A percentile compares a stretch with the other conserved stretches of the same genome.
Conservation (phyloP, 495 filamentous ascomycete genomes). For the Jackrogersella minutella region DNA sequence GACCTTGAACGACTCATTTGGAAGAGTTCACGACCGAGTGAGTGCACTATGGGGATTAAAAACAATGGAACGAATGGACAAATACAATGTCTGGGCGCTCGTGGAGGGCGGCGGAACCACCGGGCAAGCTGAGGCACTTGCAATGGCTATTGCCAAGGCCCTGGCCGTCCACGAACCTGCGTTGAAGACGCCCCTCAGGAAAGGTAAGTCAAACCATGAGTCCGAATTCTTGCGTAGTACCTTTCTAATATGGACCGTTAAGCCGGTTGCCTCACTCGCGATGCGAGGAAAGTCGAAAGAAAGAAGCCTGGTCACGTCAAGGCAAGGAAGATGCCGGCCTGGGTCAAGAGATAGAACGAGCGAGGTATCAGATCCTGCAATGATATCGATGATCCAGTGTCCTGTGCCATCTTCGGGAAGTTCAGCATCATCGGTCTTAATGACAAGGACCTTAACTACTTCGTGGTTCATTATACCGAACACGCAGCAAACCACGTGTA, state of each 20-base stretch:
- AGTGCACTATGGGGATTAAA: conserved; percentile 92
- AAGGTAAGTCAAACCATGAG: conserved; percentile 69
- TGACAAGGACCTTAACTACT: background rate
- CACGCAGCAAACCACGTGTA: conserved; percentile 32
- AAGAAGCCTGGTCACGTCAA: conserved; percentile 98
- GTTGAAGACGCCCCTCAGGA: conserved; percentile 84
- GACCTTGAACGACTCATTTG: conserved; percentile 77
- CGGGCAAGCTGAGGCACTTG: conserved; percentile 94
- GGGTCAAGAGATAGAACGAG: conserved; percentile 82
- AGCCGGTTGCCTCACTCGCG: conserved; percentile 93
- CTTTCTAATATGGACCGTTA: conserved; percentile 35
- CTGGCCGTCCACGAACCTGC: conserved; percentile 88
- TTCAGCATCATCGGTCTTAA: conserved; percentile 11
- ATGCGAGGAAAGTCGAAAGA: conserved; percentile 91
- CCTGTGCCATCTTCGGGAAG: conserved; percentile 8
- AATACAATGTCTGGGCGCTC: conserved; percentile 94
- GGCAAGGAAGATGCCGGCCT: conserved; percentile 96
- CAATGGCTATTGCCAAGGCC: conserved; percentile 88
- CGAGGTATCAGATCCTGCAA: background rate
- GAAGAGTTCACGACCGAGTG: conserved; percentile 90
- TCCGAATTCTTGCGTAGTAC: conserved; percentile 24
- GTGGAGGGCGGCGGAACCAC: conserved; percentile 88
- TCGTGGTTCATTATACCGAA: conserved; percentile 15
- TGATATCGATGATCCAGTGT: background rate
- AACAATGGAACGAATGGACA: conserved; percentile 82